phyloP scores from a whole-genome alignment of 257 asterid genomes.

The Solanum tacnaense region DNA sequence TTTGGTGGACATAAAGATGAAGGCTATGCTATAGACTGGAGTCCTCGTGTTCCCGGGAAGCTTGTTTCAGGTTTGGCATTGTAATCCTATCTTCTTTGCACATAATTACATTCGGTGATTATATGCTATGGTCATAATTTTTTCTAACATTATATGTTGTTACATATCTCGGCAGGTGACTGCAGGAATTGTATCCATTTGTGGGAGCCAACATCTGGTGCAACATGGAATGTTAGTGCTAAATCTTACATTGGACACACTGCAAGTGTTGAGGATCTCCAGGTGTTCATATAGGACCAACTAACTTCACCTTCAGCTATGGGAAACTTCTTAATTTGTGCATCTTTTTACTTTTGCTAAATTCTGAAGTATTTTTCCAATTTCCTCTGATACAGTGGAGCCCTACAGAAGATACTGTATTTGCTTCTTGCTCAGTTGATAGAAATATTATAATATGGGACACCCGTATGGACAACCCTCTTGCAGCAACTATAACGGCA shows the following conservation, averaged over 20 bases:
- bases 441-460: constrained; percentile 83
- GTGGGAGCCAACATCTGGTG: constrained; percentile 81
- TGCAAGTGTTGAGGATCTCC: constrained; percentile 87
- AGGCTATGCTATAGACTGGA: constrained; percentile 96
- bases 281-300: constrained; percentile 22
- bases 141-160: not conserved
- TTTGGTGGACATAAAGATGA: constrained; percentile 88
- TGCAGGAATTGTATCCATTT: constrained; percentile 74
- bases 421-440: constrained; percentile 95
- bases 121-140: not conserved
- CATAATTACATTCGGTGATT: not conserved
- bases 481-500: constrained; percentile 63
- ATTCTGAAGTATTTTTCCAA: not conserved
- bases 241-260: constrained; percentile 28
- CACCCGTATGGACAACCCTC: constrained; percentile 66
- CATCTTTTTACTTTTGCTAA: not conserved
- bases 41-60: constrained; percentile 86
- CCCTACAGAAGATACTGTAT: constrained; percentile 68
- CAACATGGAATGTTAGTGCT: constrained; percentile 69
- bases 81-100: not conserved
- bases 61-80: constrained; percentile 57
- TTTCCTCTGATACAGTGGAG: constrained; percentile 64
- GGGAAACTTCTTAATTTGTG: not conserved
- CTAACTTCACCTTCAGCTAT: not conserved
- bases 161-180: constrained; percentile 41